These are phyloP conservation scores for Kuraishia ogatae DNA, from an alignment of 805 yeast species.

Conservation along the genomic window DNA sequence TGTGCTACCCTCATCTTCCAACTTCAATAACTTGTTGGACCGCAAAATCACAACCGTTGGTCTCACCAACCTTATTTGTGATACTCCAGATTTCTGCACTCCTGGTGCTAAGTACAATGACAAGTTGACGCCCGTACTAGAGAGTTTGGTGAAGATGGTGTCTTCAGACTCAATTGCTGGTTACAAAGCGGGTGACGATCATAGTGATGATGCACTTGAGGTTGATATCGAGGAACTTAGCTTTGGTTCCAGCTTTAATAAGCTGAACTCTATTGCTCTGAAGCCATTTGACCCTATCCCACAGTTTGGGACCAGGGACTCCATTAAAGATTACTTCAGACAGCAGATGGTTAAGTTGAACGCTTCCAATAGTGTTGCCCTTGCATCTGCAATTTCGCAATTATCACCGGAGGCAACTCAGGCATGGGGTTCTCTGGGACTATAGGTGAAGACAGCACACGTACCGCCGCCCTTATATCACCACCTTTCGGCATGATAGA, in stretches of 20 bases:
- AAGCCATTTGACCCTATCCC: conserved; percentile 67
- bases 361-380: not conserved
- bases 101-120: conserved; percentile 31
- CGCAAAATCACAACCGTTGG: conserved; percentile 42
- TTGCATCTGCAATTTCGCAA: not conserved
- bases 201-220: conserved; percentile 11
- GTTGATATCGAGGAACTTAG: conserved; percentile 15
- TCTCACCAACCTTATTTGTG: conserved; percentile 32
- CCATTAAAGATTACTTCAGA: conserved; percentile 26
- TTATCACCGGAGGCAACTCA: conserved; percentile 1
- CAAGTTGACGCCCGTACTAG: conserved; percentile 33
- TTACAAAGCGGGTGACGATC: conserved; percentile 17
- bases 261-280: conserved; percentile 51
- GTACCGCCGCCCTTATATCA: not conserved
- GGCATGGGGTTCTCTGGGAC: not conserved
- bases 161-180: conserved; percentile 25
- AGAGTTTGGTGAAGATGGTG: conserved; percentile 28
- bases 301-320: conserved; percentile 25
- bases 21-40: conserved; percentile 31
- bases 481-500: too few species aligned
- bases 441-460: not conserved
- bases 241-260: conserved; percentile 83
- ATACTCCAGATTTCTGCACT: conserved; percentile 17
- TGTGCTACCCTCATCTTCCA: conserved; percentile 39
- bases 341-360: conserved; percentile 2